phyloP scores from a whole-genome alignment of 805 yeast species.

The Gaillardinia entomophila region DNA sequence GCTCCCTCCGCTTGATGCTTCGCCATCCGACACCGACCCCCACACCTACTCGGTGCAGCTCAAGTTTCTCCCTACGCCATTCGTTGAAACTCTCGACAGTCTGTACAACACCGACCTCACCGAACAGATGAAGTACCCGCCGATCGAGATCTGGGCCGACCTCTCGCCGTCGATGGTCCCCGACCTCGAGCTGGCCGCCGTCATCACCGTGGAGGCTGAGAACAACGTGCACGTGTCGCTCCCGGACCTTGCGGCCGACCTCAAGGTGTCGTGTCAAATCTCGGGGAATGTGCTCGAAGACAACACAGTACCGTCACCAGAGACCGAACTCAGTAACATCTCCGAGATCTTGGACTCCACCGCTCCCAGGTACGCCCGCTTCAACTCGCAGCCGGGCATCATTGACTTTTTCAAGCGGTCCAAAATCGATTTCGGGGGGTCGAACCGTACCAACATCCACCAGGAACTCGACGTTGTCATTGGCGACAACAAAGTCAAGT shows the following conservation, averaged over 20 bases:
- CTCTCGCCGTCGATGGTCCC: slow-evolving; percentile 31
- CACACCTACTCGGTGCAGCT: slow-evolving; percentile 35
- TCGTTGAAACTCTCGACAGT: slow-evolving; percentile 10
- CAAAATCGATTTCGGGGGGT: slow-evolving; percentile 37
- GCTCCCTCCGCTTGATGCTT: slow-evolving; percentile 18
- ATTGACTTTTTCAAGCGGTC: slow-evolving; percentile 32
- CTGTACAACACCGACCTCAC: slow-evolving; percentile 3
- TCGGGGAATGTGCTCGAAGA: slow-evolving; percentile 25
- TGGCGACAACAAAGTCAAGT: slow-evolving; percentile 32
- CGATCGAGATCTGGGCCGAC: slow-evolving; percentile 53
- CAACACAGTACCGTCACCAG: too few relatives aligned
- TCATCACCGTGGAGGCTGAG: slow-evolving; percentile 43
- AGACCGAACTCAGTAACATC: slow-evolving; percentile 1
- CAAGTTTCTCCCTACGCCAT: slow-evolving; percentile 42
- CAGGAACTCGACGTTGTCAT: slow-evolving; percentile 33
- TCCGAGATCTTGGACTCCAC: slow-evolving; percentile 12
- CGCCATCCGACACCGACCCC: slow-evolving; percentile 17
- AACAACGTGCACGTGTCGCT: slow-evolving; percentile 35
- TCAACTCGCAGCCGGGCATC: slow-evolving; percentile 37
- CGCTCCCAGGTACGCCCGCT: slow-evolving; percentile 21
- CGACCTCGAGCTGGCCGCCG: slow-evolving; percentile 32
- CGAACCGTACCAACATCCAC: slow-evolving; percentile 28
- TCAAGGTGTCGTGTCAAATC: slow-evolving; percentile 37
- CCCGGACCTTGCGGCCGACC: slow-evolving; percentile 37
- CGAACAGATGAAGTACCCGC: slow-evolving; percentile 36